Percentiles rank a stretch among this genome's conserved stretches.
phyloP scores from a whole-genome alignment of 2,329 filamentous ascomycete species.

The Calonectria hongkongensis region DNA sequence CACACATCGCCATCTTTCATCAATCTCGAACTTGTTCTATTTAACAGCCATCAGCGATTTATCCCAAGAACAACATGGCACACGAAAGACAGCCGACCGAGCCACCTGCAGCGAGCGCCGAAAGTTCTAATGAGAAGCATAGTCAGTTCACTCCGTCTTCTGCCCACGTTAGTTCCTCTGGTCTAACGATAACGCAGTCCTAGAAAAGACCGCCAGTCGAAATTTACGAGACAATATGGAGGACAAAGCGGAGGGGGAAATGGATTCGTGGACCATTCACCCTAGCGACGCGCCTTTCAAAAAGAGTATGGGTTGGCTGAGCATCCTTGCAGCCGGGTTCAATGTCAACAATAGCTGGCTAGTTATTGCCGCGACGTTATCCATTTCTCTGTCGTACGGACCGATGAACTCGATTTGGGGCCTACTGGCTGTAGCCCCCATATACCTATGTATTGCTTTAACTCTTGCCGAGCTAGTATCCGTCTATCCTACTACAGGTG shows the following conservation, averaged over 20 bases:
- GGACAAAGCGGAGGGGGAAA: background rate
- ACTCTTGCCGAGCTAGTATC: conserved; percentile 14
- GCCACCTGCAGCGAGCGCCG: too few relatives aligned
- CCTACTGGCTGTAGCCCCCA: background rate
- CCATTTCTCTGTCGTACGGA: conserved; percentile 21
- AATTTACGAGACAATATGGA: background rate
- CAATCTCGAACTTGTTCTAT: too few relatives aligned
- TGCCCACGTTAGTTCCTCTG: background rate
- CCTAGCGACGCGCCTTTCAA: conserved; percentile 7
- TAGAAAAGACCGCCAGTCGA: background rate
- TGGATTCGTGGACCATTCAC: background rate
- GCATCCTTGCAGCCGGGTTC: conserved; percentile 22
- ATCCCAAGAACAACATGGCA: too few relatives aligned
- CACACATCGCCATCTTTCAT: too few relatives aligned
- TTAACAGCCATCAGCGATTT: too few relatives aligned
- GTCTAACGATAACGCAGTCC: background rate
- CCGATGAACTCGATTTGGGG: conserved; percentile 23
- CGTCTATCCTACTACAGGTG: conserved; percentile 16
- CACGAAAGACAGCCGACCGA: too few relatives aligned
- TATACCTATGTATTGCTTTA: conserved; percentile 19
- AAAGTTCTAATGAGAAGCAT: too few relatives aligned
- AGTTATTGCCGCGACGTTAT: conserved; percentile 15
- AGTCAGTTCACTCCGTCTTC: background rate
- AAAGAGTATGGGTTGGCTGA: conserved; percentile 23
- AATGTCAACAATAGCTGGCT: conserved; percentile 29